These are phyloP conservation scores for Austroboletus olivaceoglutinosus DNA, from an alignment of 1,284 basidiomycete species.

Conservation along the genomic window DNA sequence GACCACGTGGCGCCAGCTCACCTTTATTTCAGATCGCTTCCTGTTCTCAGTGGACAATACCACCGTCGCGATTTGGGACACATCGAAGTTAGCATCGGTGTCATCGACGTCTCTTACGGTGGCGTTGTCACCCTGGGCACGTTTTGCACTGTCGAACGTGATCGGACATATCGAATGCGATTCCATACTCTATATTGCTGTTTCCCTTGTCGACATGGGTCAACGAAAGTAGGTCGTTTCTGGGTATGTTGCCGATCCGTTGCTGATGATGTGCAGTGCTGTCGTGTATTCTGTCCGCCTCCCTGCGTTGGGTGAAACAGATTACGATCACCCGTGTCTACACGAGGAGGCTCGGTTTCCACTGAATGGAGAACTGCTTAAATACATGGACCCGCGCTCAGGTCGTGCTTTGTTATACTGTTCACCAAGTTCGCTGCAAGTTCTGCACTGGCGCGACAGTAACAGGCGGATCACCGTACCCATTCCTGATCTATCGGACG, in stretches of 20 bases:
- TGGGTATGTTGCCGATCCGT: neutral
- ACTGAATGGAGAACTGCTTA: constrained; percentile 11
- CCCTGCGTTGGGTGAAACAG: neutral
- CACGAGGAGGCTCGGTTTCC: constrained; percentile 14
- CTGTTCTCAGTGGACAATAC: constrained; percentile 17
- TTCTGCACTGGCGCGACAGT: constrained; percentile 22
- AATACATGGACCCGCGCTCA: constrained; percentile 16
- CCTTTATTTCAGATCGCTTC: constrained; percentile 25
- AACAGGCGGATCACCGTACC: constrained; percentile 9
- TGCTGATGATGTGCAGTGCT: constrained; percentile 7
- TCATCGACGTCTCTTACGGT: neutral
- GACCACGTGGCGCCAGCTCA: constrained; percentile 11
- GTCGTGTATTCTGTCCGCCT: constrained; percentile 14
- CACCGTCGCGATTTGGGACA: constrained; percentile 19
- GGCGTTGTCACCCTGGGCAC: constrained; percentile 10
- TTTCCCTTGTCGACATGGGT: neutral
- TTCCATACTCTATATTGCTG: constrained; percentile 15
- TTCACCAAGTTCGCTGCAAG: constrained; percentile 5
- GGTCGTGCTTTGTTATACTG: constrained; percentile 15
- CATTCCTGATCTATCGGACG: constrained; percentile 11
- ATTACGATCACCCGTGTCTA: neutral
- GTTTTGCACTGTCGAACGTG: constrained; percentile 7
- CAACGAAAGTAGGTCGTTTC: constrained; percentile 10
- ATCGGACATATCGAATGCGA: constrained; percentile 3
- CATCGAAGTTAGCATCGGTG: neutral